phyloP scores from a whole-genome alignment of 257 asterid genomes.

The Rehmannia glutinosa region DNA sequence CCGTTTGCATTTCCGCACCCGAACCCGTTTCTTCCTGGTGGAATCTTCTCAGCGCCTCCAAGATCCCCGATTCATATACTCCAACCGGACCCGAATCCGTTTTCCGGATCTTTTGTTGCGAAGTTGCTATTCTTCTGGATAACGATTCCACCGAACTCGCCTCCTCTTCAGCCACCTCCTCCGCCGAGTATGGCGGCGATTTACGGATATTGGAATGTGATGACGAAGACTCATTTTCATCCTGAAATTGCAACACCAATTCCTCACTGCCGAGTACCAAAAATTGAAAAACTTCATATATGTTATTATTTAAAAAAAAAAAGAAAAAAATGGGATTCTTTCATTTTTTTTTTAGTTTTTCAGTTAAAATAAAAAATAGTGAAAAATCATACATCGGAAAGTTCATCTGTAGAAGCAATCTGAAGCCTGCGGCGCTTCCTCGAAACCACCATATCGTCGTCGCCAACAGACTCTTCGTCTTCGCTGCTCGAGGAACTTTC shows the following conservation, averaged over 20 bases:
- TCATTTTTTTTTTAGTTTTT: too few relatives aligned
- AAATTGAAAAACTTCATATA: not conserved
- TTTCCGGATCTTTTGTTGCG: not conserved
- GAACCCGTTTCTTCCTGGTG: not conserved
- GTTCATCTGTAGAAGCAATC: constrained; percentile 6
- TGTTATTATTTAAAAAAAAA: not conserved
- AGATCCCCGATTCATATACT: not conserved
- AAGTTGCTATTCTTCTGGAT: not conserved
- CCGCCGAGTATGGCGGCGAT: not conserved
- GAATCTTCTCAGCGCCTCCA: not conserved
- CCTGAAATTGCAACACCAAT: constrained; percentile 13
- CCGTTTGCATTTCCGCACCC: not conserved
- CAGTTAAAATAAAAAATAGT: too few relatives aligned
- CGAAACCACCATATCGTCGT: not conserved
- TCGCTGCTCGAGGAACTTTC: constrained; percentile 26
- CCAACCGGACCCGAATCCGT: not conserved
- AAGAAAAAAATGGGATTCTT: not conserved
- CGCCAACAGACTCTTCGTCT: not conserved
- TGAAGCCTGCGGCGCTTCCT: constrained; percentile 23
- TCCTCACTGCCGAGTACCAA: not conserved
- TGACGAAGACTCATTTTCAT: not conserved
- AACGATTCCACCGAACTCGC: not conserved
- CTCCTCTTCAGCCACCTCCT: constrained; percentile 4
- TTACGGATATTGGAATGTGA: not conserved
- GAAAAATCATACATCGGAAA: constrained; percentile 22